A percentile compares a stretch with the other conserved stretches of the same genome.
Conservation (phyloP, 2,329 filamentous ascomycete species). For the Ceratocystis alfenasii region DNA sequence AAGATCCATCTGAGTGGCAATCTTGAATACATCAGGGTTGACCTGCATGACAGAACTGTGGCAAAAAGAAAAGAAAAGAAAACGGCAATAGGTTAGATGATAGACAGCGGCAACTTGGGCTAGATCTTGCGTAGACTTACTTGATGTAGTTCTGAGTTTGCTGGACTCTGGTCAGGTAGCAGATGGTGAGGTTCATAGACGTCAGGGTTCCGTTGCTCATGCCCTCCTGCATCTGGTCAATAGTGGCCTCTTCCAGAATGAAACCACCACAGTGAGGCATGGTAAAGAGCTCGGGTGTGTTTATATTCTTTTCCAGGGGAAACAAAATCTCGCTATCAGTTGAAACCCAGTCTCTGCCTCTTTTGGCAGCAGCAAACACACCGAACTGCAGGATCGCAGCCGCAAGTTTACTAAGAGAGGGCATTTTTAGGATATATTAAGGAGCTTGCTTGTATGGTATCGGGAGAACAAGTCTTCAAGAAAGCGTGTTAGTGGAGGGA, state of each 20-base stretch:
- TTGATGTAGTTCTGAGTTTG: constrained; percentile 55
- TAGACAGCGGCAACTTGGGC: not conserved
- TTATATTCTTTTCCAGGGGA: constrained; percentile 31
- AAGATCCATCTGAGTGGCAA: constrained; percentile 48
- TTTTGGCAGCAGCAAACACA: not conserved
- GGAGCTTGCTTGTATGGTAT: not conserved
- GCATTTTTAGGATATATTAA: not conserved
- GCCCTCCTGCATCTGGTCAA: constrained; percentile 52
- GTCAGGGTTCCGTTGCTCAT: constrained; percentile 45
- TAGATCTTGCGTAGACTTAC: constrained; percentile 30
- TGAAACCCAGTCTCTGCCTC: not conserved
- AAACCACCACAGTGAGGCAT: constrained; percentile 51
- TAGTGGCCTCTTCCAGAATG: constrained; percentile 54
- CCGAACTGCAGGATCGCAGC: not conserved
- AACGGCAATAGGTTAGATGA: not conserved
- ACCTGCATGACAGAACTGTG: constrained; percentile 47
- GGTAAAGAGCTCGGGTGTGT: constrained; percentile 39
- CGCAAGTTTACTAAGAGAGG: not conserved
- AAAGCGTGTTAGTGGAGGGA: too few relatives aligned
- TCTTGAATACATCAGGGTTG: constrained; percentile 54
- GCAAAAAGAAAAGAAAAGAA: not conserved
- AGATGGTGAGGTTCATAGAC: constrained; percentile 45
- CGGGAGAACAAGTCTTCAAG: too few relatives aligned
- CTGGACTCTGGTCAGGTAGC: constrained; percentile 48
- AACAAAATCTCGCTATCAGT: constrained; percentile 25